Evolutionary conservation across 2,329 filamentous ascomycete genomes (phyloP).

Genomic region (Penicillium sp.): DNA sequence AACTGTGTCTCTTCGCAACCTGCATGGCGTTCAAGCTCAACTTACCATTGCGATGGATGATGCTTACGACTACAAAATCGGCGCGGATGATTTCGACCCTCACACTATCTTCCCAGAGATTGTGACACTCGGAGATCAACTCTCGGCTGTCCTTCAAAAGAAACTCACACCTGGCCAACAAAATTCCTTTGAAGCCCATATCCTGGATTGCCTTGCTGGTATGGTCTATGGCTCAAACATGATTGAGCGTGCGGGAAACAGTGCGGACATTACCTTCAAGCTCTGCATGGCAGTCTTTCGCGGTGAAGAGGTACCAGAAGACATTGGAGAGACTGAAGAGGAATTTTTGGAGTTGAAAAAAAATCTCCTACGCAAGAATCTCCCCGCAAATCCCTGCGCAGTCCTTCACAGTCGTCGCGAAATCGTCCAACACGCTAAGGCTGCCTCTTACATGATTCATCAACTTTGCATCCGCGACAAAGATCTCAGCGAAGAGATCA

Average conservation of each 20-base stretch:
- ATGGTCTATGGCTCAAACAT: slow-evolving; percentile 13
- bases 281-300: slow-evolving; percentile 9
- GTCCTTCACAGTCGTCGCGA: neutral
- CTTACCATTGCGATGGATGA: slow-evolving; percentile 1
- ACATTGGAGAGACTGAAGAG: slow-evolving; percentile 1
- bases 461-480: too few species aligned
- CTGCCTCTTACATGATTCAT: too few species aligned
- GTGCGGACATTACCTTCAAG: neutral
- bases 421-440: slow-evolving; percentile 6
- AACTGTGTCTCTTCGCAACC: neutral
- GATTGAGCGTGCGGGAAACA: slow-evolving; percentile 1
- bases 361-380: neutral
- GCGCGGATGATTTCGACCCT: neutral
- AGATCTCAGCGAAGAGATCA: too few species aligned
- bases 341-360: neutral
- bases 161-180: neutral
- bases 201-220: neutral
- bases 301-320: neutral
- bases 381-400: neutral
- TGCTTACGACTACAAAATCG: neutral
- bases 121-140: neutral
- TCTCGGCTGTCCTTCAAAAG: neutral
- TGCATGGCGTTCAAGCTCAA: neutral
- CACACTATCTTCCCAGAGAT: neutral
- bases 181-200: neutral